These are phyloP conservation scores for Amoebophrya sp. DNA, from an alignment of 169 alveolate species.

Conservation along the genomic window DNA sequence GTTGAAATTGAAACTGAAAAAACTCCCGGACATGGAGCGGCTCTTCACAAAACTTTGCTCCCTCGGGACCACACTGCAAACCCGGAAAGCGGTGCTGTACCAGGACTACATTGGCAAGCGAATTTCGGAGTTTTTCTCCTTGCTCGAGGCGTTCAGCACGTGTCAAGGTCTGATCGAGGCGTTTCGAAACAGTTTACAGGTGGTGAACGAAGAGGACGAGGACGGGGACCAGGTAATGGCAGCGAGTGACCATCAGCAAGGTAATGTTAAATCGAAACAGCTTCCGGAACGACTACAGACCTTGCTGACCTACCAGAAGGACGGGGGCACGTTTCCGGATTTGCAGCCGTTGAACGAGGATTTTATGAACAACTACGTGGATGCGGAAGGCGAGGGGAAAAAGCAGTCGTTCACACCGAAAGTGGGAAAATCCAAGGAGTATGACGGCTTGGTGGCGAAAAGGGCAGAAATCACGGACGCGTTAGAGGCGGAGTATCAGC, in stretches of 20 bases:
- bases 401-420: not conserved
- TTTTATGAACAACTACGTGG: not conserved
- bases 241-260: no score
- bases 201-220: no score
- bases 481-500: no score
- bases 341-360: not conserved
- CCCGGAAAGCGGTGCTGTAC: slow-evolving; percentile 72
- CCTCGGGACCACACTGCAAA: slow-evolving; percentile 33
- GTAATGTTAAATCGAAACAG: no score
- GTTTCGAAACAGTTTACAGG: no score
- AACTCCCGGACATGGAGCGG: slow-evolving; percentile 71
- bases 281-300: not conserved
- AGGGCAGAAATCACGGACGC: no score
- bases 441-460: not conserved
- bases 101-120: slow-evolving; percentile 61
- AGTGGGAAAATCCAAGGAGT: not conserved
- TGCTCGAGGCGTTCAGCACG: slow-evolving; percentile 54
- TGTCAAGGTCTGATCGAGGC: not conserved
- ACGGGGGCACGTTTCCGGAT: not conserved
- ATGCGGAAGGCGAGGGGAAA: not conserved
- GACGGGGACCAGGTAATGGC: no score
- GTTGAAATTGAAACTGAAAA: slow-evolving; percentile 51
- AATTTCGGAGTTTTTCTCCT: slow-evolving; percentile 59
- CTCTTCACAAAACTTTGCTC: slow-evolving; percentile 35
- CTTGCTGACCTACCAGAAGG: not conserved